A percentile compares a stretch with the other conserved stretches of the same genome.
Evolutionary conservation across 352 stramenopile genomes (phyloP).

Genomic region (Phytophthora crassamura): DNA sequence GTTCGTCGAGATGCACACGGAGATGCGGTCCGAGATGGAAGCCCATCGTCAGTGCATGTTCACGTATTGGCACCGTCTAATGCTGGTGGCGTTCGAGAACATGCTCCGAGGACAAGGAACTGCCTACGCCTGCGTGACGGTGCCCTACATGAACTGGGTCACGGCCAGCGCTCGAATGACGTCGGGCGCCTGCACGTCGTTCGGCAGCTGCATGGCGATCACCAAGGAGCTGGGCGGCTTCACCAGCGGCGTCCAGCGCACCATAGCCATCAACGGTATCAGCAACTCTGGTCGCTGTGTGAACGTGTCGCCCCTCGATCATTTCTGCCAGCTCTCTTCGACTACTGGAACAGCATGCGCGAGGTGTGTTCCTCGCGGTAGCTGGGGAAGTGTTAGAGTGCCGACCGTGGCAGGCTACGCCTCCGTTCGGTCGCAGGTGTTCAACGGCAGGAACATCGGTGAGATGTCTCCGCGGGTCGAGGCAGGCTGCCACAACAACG

Average conservation of each 20-base stretch:
- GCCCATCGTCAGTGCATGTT: conserved; percentile 81
- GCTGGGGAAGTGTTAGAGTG: conserved; percentile 45
- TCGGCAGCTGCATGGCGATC: conserved; percentile 59
- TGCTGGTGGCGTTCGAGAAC: conserved; percentile 81
- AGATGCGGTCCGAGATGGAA: conserved; percentile 62
- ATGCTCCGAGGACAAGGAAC: conserved; percentile 73
- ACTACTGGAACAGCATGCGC: conserved; percentile 34
- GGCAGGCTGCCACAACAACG: conserved; percentile 64
- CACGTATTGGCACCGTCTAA: conserved; percentile 81
- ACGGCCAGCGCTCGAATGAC: conserved; percentile 50
- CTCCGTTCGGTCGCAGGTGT: conserved; percentile 58
- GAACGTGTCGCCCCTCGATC: conserved; percentile 43
- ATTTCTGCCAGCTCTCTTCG: conserved; percentile 57
- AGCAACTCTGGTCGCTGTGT: conserved; percentile 51
- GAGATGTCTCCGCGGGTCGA: conserved; percentile 61
- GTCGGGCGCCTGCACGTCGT: conserved; percentile 49
- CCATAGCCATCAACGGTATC: conserved; percentile 59
- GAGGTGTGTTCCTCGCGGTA: conserved; percentile 56
- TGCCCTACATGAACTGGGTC: conserved; percentile 87
- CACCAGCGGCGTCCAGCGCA: conserved; percentile 29
- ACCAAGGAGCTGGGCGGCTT: conserved; percentile 49
- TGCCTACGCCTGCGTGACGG: conserved; percentile 70
- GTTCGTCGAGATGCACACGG: conserved; percentile 73
- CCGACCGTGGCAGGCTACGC: conserved; percentile 51
- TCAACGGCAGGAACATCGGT: conserved; percentile 57